Conservation (phyloP, 2,329 filamentous ascomycete species). For the Onygena corvina region DNA sequence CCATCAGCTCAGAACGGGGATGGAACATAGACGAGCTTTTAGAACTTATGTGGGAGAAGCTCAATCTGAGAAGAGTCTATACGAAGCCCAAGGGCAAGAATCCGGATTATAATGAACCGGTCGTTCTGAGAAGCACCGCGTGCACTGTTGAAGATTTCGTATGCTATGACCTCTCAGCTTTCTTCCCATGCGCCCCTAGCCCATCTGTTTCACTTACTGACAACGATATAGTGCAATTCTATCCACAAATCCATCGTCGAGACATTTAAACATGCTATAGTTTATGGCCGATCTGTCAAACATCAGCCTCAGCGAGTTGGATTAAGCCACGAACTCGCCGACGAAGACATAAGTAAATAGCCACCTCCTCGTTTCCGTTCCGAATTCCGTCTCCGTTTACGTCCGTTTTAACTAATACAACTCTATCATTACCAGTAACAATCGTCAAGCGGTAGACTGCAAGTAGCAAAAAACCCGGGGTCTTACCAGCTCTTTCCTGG, state of each 20-base stretch:
- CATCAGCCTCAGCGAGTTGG: slow-evolving; percentile 96
- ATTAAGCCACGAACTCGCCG: slow-evolving; percentile 75
- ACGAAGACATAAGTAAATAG: slow-evolving; percentile 80
- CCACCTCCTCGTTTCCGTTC: neutral
- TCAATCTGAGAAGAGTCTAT: slow-evolving; percentile 83
- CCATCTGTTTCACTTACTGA: neutral
- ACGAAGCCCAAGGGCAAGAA: slow-evolving; percentile 94
- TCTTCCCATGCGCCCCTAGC: neutral
- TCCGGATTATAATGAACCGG: slow-evolving; percentile 83
- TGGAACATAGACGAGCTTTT: slow-evolving; percentile 97
- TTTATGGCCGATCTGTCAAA: slow-evolving; percentile 96
- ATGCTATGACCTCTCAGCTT: slow-evolving; percentile 34
- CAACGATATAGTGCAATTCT: slow-evolving; percentile 62
- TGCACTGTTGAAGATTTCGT: slow-evolving; percentile 97
- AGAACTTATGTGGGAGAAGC: slow-evolving; percentile 97
- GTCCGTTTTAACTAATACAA: neutral
- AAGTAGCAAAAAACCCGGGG: neutral
- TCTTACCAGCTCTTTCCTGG: slow-evolving; percentile 1
- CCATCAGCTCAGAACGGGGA: slow-evolving; percentile 92
- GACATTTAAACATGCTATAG: slow-evolving; percentile 87
- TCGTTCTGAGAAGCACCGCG: slow-evolving; percentile 69
- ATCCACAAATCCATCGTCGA: slow-evolving; percentile 96
- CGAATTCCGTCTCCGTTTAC: neutral
- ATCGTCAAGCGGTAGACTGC: slow-evolving; percentile 26
- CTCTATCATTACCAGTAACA: slow-evolving; percentile 20